Evolutionary conservation across 2,329 filamentous ascomycete species (phyloP).

Genomic region (Penicillium polonicum): DNA sequence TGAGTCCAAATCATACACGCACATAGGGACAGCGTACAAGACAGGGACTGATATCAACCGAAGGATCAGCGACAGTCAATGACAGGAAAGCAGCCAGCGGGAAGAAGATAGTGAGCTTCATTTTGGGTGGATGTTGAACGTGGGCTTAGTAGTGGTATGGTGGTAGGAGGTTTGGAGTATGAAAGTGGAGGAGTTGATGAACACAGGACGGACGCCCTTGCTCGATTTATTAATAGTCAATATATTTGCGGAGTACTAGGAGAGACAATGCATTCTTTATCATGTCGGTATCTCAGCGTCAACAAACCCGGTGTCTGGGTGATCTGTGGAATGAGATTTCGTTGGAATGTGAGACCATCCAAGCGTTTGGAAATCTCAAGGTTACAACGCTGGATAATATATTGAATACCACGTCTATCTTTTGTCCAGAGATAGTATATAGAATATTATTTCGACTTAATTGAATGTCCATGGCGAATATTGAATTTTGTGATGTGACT

Average conservation of each 20-base stretch:
- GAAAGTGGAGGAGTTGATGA: neutral
- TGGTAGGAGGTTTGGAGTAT: neutral
- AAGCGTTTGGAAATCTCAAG: neutral
- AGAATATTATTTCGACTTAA: neutral
- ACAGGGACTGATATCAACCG: slow-evolving; percentile 10
- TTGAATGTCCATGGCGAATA: neutral
- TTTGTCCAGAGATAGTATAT: neutral
- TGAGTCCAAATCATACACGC: neutral
- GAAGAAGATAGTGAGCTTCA: slow-evolving; percentile 22
- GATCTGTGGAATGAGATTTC: slow-evolving; percentile 5
- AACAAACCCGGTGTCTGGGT: slow-evolving; percentile 5
- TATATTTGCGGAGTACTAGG: neutral
- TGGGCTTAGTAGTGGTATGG: neutral
- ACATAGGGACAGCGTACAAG: slow-evolving; percentile 9
- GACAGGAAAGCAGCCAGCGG: slow-evolving; percentile 21
- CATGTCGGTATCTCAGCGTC: neutral
- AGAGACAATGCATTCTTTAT: neutral
- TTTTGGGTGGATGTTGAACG: slow-evolving; percentile 4
- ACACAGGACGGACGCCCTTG: neutral
- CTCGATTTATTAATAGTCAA: slow-evolving; percentile 4
- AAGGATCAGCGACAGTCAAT: slow-evolving; percentile 9
- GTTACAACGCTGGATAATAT: neutral
- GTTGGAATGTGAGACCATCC: slow-evolving; percentile 8
- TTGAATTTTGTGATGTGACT: neutral
- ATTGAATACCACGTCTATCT: neutral